These are phyloP conservation scores for Marchantia paleacea DNA, from an alignment of 225 moss, liverwort and hornwort species.

Conservation along the genomic window DNA sequence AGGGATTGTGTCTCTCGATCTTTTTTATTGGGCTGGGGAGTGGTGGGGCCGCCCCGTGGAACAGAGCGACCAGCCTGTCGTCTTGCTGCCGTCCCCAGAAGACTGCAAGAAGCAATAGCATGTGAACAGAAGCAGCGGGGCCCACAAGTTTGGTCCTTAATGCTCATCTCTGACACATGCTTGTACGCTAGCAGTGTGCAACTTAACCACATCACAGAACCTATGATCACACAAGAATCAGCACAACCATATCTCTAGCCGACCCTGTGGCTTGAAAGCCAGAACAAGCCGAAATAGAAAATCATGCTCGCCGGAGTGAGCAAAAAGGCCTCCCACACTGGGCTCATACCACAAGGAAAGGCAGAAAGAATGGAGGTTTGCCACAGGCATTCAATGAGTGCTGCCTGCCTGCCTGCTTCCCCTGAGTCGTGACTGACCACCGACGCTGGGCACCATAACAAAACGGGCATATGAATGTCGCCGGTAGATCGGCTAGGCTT, in stretches of 20 bases:
- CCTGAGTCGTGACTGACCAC: neutral
- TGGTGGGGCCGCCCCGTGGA: neutral
- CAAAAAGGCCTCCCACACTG: neutral
- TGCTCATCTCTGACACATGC: neutral
- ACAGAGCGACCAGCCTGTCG: slow-evolving; percentile 11
- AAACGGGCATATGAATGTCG: slow-evolving; percentile 3
- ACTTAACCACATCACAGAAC: neutral
- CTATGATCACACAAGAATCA: neutral
- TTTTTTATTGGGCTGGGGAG: neutral
- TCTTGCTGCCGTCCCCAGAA: slow-evolving; percentile 10
- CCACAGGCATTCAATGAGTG: neutral
- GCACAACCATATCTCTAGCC: neutral
- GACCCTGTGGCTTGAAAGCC: neutral
- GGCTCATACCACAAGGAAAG: neutral
- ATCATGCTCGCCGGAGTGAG: neutral
- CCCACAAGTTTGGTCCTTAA: neutral
- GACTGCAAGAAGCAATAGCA: slow-evolving; percentile 2
- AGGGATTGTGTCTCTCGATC: neutral
- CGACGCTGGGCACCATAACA: neutral
- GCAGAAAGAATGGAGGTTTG: neutral
- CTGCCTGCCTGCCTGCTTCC: neutral
- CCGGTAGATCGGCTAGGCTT: neutral
- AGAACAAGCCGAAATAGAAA: neutral
- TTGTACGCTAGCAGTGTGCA: slow-evolving; percentile 4
- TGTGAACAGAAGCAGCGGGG: neutral